Evolutionary conservation across 805 yeast genomes (phyloP), one percentile per base, ranked within the genome.

Genomic region (Sugiyamaella lignohabitans): DNA sequence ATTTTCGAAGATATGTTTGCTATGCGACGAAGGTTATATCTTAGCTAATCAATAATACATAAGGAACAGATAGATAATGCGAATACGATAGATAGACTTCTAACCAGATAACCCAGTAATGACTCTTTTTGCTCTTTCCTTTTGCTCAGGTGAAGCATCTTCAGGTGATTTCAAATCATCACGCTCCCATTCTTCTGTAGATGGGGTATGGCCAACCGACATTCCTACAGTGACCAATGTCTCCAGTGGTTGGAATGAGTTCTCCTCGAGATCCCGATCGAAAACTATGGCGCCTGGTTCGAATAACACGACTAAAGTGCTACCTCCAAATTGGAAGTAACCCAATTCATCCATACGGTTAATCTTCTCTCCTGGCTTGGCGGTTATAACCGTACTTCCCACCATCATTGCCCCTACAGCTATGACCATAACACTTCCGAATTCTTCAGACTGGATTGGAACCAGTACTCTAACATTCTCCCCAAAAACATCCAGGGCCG

Each of bases 351-450:
- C 89, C 3, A 93, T 85, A 40, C 89, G 72, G 5, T 65, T 57
- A 2, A 91, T 71, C 0, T 45, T 34, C 38, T 79, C 79, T 2
- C 87, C 87, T 40, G 73, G 76, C 44, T 74, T 61, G 14, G 80
- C 82, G 0, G 91, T 81, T 23, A 91, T 63, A 0, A 87, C 75
- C 1, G 83, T 88, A 1, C 95, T 83, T 0, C 98, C 98, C 2
- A 91, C 98, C 97, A 91, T 88, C 98, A 93, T 91, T 0, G 98
- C 98, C 30, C 98, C 98, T 3, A 91, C 87, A 4, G 93, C 80
- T 19, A 87, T 77, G 66, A 86, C 73, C 51, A 84, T 68, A 17
- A 91, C 84, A 0, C 76, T 72, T 0, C 97, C 97, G 62, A 87
- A 89, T n/a, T 75, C 69, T 27, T 74, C 71, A 1, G 95, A 78